Base-by-base conservation (phyloP, 2,329 filamentous ascomycete genomes). In the Hysterium pulicare region DNA sequence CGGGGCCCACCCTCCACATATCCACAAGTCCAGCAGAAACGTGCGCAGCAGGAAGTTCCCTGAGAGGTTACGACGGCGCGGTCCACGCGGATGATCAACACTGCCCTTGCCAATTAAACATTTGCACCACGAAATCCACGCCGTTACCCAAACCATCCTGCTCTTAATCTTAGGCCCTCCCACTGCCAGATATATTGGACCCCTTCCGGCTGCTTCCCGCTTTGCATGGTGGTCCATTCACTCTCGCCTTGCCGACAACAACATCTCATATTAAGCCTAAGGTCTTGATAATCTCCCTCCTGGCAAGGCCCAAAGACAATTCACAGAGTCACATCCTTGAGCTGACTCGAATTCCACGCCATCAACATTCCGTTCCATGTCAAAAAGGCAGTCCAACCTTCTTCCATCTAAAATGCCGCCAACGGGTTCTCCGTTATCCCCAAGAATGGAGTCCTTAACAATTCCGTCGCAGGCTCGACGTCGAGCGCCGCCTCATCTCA, bases 391-490 rank as follows among this genome's bases (percentile, higher is more conserved):
- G 35, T 23, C 35, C 15, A 38, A 22, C 11, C 35, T 20, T 17
- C 21, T 23, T 11, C n/a, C 9, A 16, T 4, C 21, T 5, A 22
- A 10, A 11, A 24, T 37, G 37, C 37, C 20, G 15, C 20, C 20
- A 26, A 2, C 58, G 33, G 58, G 58, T 48, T 62, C 60, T 17
- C 64, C 61, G 21, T 55, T 66, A 28, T 67, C 62, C 4, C 57
- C 62, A 24, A 58, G 57, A 46, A 57, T 62, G 48, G 62, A 66
- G 39, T 58, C 62, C 41, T 50, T 67, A 39, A 53, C 58, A 20
- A 61, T 67, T 26, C 64, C 65, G 8, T 63, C 55, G 5, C 62
- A 61, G 47, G 55, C 54, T 45, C 55, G 57, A 41, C 62, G 62
- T 38, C 62, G 61, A 26, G 57, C 60, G 33, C 22, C 55, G 17